Evolutionary conservation across 2,329 filamentous ascomycete genomes (phyloP), one percentile per base, ranked within the genome.

Genomic region (Penicillium concentricum): DNA sequence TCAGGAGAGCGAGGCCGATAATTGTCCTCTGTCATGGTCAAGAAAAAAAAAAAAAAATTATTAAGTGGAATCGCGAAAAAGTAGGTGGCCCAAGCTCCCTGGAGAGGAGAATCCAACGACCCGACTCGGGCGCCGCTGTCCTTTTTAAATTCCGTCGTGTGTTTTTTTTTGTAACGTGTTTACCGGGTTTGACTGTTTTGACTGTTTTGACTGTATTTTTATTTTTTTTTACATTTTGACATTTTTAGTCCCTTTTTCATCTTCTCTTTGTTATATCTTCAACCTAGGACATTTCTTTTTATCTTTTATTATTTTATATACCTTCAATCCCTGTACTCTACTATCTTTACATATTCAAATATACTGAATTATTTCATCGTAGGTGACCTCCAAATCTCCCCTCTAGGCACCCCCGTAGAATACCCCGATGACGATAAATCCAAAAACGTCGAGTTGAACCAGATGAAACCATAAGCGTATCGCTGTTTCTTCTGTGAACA

Each of bases 1-100:
- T 81, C 78, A 65, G 79, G 79, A 43, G 78, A 80, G 67, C 73
- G 74, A 60, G 78, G 78, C 65, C 77, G 74, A 69, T 80, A 80
- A 54, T 72, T 75, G 62, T 77, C 73, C 65, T 76, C 75, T 69
- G 74, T 77, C 75, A 77, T 77, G 69, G 70, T 76, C 54, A 22
- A 32, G 24, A 51, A 51, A 39, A 42, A 37, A 39, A 38, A 38
- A 46, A 56, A 54, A 49, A 58, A 48, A 26, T 46, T 20, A 43
- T 38, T 35, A 18, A 51, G 49, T 51, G 49, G 49, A 51, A 51
- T 51, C 49, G 38, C 49, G 49, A 39, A 60, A 50, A 56, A 49
- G 26, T 34, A 38, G 53, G 37, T 58, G 61, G 62, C 55, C 61
- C 61, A 59, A 64, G 62, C 61, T 65, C 56, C 49, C 34, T 42